A percentile compares a stretch with the other conserved stretches of the same genome.
Conservation (phyloP, 768 basidiomycete genomes). For the Favolaschia claudopus region DNA sequence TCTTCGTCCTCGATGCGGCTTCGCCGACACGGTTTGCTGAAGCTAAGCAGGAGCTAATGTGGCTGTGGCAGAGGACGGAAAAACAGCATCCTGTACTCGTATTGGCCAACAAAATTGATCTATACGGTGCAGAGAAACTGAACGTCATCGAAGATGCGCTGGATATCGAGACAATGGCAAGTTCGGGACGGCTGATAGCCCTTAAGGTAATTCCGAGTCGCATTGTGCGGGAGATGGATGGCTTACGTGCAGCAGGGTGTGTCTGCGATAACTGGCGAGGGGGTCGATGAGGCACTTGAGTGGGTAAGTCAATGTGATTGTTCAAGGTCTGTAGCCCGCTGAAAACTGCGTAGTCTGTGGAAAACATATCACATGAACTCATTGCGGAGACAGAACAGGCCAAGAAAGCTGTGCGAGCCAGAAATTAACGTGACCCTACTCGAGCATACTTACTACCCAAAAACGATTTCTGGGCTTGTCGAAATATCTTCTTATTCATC, state of each 20-base stretch:
- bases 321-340: too few relatives aligned
- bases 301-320: too few relatives aligned
- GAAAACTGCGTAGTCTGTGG: too few relatives aligned
- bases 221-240: not conserved
- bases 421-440: too few relatives aligned
- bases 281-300: not conserved
- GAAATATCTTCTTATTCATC: too few relatives aligned
- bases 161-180: not conserved
- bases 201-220: not conserved
- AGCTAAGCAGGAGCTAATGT: constrained; percentile 53
- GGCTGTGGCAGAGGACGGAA: constrained; percentile 50
- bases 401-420: too few relatives aligned
- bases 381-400: too few relatives aligned
- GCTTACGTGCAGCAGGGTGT: not conserved
- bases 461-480: too few relatives aligned
- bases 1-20: constrained; percentile 60
- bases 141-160: not conserved
- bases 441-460: too few relatives aligned
- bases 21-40: constrained; percentile 55
- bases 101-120: constrained; percentile 5
- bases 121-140: not conserved
- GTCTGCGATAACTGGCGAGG: not conserved
- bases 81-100: constrained; percentile 7
- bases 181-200: not conserved
- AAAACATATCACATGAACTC: too few relatives aligned